Evolutionary conservation across 177 flowering plant species (phyloP), one percentile per base, ranked within the genome.

Genomic region (Vitis hybrid): DNA sequence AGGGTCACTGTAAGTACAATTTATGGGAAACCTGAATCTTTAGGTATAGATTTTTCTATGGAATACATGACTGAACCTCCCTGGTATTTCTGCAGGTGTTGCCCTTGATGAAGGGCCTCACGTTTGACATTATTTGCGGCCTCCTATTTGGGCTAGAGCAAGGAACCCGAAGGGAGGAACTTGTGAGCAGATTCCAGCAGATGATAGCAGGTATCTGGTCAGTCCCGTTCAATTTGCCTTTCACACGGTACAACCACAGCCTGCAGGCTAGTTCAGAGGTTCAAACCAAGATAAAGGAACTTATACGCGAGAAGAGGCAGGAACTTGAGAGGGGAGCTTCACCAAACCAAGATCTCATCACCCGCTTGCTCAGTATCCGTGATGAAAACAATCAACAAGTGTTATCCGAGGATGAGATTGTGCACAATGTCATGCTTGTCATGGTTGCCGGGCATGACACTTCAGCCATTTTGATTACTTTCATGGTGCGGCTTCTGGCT

Each of bases 381-480:
- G 69, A 66, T 10, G 77, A 81, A n/a, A 72, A 76, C 29, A 65
- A 69, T 12, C 19, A 20, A 34, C 18, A 64, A 54, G 29, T 31
- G 2, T 5, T 88, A 45, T 70, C 82, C 15, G 90, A 88, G 19
- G 61, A 77, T 49, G 91, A 86, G 84, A 86, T 90, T 29, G 66
- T 82, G 22, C 80, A 87, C 62, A 90, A 90, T 74, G 82, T 71
- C 18, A 68, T 77, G 69, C 73, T 84, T 58, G 72, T 86, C 51
- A 88, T 90, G 96, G 73, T 77, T 60, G 91, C 90, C 0, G 93
- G 96, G 26, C 71, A 88, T 63, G 96, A 88, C 70, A 88, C 91
- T 14, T 80, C 91, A 2, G 78, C 91, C 1, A 69, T 82, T 15
- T 70, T 90, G 10, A 74, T 88, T 13, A 87, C 96, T 48, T 88